Conservation (phyloP, 208 protist species). For the Jaenimonas drosophilae region DNA sequence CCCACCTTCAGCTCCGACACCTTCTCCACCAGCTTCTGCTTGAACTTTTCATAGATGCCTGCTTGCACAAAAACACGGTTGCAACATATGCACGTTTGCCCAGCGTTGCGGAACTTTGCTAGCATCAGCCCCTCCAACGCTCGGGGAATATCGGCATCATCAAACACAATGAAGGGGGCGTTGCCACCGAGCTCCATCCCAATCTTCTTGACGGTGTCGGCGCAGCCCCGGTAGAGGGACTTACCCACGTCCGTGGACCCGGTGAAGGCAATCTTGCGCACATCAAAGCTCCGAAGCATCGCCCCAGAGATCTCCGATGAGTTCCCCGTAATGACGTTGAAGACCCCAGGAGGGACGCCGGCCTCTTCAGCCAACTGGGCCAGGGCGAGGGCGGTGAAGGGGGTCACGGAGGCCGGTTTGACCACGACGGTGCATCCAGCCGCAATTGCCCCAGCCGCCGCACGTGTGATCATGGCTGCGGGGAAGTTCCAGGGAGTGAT, state of each 20-base stretch:
- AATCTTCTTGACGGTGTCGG: conserved; percentile 69
- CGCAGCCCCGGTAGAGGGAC: conserved; percentile 36
- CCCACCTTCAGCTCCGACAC: conserved; percentile 44
- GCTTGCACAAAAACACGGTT: conserved; percentile 78
- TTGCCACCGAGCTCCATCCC: conserved; percentile 91
- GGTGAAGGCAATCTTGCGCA: conserved; percentile 86
- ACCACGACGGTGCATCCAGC: conserved; percentile 86
- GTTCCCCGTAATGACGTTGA: conserved; percentile 79
- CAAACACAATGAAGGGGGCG: conserved; percentile 84
- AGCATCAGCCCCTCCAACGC: conserved; percentile 52
- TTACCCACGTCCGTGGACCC: conserved; percentile 74
- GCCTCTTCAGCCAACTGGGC: conserved; percentile 61
- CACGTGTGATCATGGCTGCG: conserved; percentile 69
- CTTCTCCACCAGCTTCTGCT: conserved; percentile 22
- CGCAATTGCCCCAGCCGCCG: conserved; percentile 77
- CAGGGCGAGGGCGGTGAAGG: conserved; percentile 63
- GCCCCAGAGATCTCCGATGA: conserved; percentile 39
- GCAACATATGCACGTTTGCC: conserved; percentile 86
- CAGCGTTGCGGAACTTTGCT: conserved; percentile 75
- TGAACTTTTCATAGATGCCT: conserved; percentile 51
- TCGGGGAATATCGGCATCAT: conserved; percentile 71
- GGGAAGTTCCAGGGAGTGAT: conserved; percentile 94
- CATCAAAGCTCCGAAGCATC: conserved; percentile 45
- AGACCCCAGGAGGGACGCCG: conserved; percentile 65
- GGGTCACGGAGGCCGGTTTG: conserved; percentile 82